Evolutionary conservation across 306 rosid species (phyloP).

Genomic region (Mimosa pudica): DNA sequence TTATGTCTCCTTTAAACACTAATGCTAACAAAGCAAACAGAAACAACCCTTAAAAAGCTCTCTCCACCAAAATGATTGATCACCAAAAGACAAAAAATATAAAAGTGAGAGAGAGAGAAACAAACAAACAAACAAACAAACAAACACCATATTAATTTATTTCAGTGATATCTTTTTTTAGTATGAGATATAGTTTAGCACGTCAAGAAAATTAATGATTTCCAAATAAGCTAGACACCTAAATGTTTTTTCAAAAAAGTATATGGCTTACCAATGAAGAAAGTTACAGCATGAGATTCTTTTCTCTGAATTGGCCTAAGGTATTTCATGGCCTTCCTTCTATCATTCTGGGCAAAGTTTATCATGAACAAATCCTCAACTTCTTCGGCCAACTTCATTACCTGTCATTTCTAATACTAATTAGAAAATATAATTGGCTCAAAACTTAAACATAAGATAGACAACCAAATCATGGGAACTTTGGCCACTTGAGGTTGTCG

Average conservation of each 20-base stretch:
- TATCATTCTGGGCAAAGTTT: constrained; percentile 68
- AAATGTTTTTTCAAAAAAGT: not conserved
- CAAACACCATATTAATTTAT: not conserved
- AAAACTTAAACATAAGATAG: constrained; percentile 43
- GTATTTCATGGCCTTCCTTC: constrained; percentile 94
- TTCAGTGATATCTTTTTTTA: not conserved
- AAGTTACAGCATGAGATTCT: constrained; percentile 85
- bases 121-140: constrained; percentile 10
- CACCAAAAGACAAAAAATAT: constrained; percentile 33
- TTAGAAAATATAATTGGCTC: constrained; percentile 40
- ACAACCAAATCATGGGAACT: constrained; percentile 59
- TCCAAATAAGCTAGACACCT: not conserved
- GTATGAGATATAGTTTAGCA: not conserved
- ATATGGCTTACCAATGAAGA: constrained; percentile 70
- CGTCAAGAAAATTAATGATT: not conserved
- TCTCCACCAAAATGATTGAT: constrained; percentile 39
- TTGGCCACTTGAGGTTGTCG: constrained; percentile 76
- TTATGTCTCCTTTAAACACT: constrained; percentile 41
- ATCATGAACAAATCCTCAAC: constrained; percentile 83
- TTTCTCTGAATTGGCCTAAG: constrained; percentile 78
- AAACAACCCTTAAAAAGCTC: constrained; percentile 38
- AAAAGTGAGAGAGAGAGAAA: not conserved
- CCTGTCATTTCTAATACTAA: constrained; percentile 60
- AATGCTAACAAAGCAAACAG: constrained; percentile 51
- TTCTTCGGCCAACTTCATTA: constrained; percentile 67